Base-by-base conservation (phyloP, 2,329 filamentous ascomycete genomes). In the Fusarium buxicola region DNA sequence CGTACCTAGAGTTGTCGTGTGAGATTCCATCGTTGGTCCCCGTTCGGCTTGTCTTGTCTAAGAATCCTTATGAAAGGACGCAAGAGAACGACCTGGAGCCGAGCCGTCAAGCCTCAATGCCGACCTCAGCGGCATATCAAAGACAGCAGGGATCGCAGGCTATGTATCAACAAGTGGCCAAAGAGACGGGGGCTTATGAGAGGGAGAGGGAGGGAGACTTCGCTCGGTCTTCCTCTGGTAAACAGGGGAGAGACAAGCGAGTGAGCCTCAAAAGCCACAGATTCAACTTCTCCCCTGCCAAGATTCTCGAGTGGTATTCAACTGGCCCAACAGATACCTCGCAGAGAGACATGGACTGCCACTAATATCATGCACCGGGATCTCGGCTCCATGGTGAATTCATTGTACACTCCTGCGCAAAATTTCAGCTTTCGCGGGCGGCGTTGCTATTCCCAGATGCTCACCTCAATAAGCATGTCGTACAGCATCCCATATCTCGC, bases 201-300 rank as follows among this genome's bases (percentile, higher is more conserved):
- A 21, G 21, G 21, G 21, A 21, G 21, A 21, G 21, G 21, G 21
- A 21, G 21, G 6, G 21, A 21, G 21, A 21, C 21, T 21, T 21
- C 21, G 21, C 31, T 44, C 28, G 21, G 60, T 49, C 32, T 44
- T 25, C 18, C 60, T 21, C 35, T n/a, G 12, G 21, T 27, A 21
- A 27, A 32, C 35, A 61, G 38, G 45, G 36, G 47, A 34, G 36
- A 48, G n/a, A 51, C 46, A 41, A 15, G 27, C 16, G 25, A 45
- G 27, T 21, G 40, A 49, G 47, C 47, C 58, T 63, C 48, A 50
- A 44, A 40, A 58, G 53, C 61, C 58, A 59, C 38, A 31, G 31
- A 52, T 48, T 28, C 61, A 44, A 43, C 43, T 25, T 50, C 44
- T 58, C 57, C 61, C 58, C 62, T 63, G 58, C 58, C 62, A 58